Percentiles rank a stretch among this genome's conserved stretches.
phyloP scores from a whole-genome alignment of 345 rosid genomes.

The Moricandia moricandioides region DNA sequence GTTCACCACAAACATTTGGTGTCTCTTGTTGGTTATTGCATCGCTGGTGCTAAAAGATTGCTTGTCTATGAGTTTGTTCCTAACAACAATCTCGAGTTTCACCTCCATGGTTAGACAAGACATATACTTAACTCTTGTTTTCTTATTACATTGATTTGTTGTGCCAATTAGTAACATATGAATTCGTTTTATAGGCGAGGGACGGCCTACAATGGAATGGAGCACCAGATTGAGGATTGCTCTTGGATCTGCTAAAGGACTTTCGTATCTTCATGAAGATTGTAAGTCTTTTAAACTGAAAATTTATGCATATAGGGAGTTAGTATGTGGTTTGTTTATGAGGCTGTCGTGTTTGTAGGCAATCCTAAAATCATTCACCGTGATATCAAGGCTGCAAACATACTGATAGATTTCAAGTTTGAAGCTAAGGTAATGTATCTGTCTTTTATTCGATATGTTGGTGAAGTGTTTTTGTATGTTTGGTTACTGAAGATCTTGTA shows the following conservation, averaged over 20 bases:
- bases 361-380: conserved; percentile 93
- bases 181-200: conserved; percentile 53
- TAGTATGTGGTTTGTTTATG: neutral
- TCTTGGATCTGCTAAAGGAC: conserved; percentile 87
- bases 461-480: neutral
- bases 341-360: conserved; percentile 41
- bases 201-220: conserved; percentile 80
- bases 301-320: neutral
- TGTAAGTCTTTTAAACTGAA: conserved; percentile 44
- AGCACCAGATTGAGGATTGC: conserved; percentile 71
- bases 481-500: neutral
- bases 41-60: conserved; percentile 46
- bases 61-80: conserved; percentile 78
- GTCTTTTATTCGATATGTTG: neutral
- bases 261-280: conserved; percentile 96
- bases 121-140: neutral
- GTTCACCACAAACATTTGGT: conserved; percentile 77
- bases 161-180: neutral
- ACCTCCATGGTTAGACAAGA: conserved; percentile 58
- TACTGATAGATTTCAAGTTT: conserved; percentile 74
- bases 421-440: conserved; percentile 73
- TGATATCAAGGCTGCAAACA: conserved; percentile 86
- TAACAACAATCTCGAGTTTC: conserved; percentile 59
- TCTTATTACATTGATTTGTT: conserved; percentile 5
- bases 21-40: conserved; percentile 70